Percentiles rank a stretch among this genome's conserved stretches.
These are phyloP conservation scores for Solanum paucissectum DNA, from an alignment of 257 asterid genomes.

Conservation along the genomic window DNA sequence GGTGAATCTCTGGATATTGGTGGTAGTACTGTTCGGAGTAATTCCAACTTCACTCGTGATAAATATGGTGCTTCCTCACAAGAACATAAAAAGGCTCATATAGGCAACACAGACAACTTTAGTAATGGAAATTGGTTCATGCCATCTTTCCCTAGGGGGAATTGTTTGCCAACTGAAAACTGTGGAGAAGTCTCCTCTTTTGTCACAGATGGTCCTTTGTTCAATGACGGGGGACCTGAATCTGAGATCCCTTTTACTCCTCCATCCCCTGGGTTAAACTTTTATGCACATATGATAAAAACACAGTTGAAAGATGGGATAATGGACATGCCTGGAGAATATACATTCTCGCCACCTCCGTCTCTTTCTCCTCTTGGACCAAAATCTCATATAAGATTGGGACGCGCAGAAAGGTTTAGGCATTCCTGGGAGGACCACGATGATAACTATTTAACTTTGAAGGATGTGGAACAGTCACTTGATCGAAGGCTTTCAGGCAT, in stretches of 20 bases:
- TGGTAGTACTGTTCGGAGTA: slow-evolving; percentile 20
- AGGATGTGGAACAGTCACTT: slow-evolving; percentile 62
- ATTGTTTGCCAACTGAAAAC: slow-evolving; percentile 18
- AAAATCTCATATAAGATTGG: slow-evolving; percentile 32
- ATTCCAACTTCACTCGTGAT: slow-evolving; percentile 11
- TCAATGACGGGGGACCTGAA: slow-evolving; percentile 14
- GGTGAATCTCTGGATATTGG: slow-evolving; percentile 43
- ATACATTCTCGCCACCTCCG: slow-evolving; percentile 29
- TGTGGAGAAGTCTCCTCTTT: slow-evolving; percentile 21
- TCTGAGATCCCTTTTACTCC: slow-evolving; percentile 14
- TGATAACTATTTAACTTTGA: slow-evolving; percentile 37
- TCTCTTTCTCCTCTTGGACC: slow-evolving; percentile 88
- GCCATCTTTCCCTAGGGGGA: slow-evolving; percentile 17
- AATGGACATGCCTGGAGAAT: slow-evolving; percentile 16
- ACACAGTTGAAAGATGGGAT: slow-evolving; percentile 16
- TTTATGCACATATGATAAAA: slow-evolving; percentile 12
- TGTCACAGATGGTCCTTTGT: slow-evolving; percentile 46
- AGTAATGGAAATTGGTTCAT: slow-evolving; percentile 22
- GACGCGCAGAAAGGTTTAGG: slow-evolving; percentile 13
- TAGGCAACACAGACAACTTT: slow-evolving; percentile 24
- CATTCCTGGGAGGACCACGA: slow-evolving; percentile 28
- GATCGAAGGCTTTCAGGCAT: slow-evolving; percentile 41
- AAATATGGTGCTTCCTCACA: slow-evolving; percentile 16
- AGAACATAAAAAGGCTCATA: slow-evolving; percentile 58
- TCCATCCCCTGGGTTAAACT: slow-evolving; percentile 16